Evolutionary conservation across 176 grass and related monocot species (phyloP).

Genomic region (Guadua angustifolia): DNA sequence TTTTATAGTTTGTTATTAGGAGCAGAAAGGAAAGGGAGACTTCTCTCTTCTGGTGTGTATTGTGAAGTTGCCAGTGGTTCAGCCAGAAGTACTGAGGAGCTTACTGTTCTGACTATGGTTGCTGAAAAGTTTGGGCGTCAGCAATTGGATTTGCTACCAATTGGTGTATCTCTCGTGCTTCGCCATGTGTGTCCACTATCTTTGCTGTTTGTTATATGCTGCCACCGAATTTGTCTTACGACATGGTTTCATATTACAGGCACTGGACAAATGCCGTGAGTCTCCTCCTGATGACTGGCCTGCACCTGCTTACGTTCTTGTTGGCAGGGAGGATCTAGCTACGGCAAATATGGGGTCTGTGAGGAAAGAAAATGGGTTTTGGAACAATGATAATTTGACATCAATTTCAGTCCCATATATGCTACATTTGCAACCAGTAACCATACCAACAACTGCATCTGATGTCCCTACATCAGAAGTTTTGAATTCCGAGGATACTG

Average conservation of each 20-base stretch:
- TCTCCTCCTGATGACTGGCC: conserved; percentile 91
- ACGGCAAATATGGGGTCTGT: conserved; percentile 58
- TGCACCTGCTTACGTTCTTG: conserved; percentile 77
- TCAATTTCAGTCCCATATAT: conserved; percentile 94
- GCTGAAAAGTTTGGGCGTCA: conserved; percentile 85
- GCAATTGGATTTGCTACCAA: conserved; percentile 82
- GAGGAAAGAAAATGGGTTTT: conserved; percentile 62
- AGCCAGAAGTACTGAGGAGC: conserved; percentile 69
- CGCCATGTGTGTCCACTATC: conserved; percentile 69
- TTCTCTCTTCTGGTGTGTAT: conserved; percentile 83
- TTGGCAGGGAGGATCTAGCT: conserved; percentile 91
- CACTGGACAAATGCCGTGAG: conserved; percentile 87
- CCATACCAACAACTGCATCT: conserved; percentile 63
- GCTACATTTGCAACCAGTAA: conserved; percentile 93
- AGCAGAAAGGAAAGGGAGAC: conserved; percentile 75
- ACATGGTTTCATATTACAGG: conserved; percentile 62
- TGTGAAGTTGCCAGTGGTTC: conserved; percentile 93
- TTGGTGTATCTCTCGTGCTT: conserved; percentile 89
- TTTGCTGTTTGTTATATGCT: conserved; percentile 39
- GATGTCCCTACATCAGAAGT: conserved; percentile 63
- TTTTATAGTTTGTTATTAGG: conserved; percentile 93
- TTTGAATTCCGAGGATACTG: conserved; percentile 76
- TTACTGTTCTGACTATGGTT: conserved; percentile 90
- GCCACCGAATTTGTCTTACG: conserved; percentile 31
- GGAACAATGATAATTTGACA: conserved; percentile 65